Evolutionary conservation across 108 stramenopile species (phyloP).

Genomic region (Cyclotella baltica): DNA sequence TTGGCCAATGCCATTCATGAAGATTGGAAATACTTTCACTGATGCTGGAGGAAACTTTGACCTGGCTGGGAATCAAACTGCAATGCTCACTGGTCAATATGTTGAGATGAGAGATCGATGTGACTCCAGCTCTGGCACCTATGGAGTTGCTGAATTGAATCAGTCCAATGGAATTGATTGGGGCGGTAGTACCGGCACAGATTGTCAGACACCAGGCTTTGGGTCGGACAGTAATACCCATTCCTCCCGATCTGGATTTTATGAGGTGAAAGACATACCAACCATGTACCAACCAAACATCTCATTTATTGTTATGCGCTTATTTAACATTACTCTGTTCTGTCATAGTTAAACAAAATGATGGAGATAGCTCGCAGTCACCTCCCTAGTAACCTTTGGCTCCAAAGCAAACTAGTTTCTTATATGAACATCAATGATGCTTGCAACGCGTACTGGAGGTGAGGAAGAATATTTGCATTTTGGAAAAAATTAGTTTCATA

Average conservation of each 20-base stretch:
- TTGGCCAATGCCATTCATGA: constrained; percentile 46
- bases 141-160: not conserved
- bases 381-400: constrained; percentile 28
- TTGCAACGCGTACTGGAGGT: constrained; percentile 46
- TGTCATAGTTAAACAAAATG: constrained; percentile 15
- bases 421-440: constrained; percentile 30
- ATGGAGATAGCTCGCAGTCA: constrained; percentile 22
- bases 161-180: constrained; percentile 16
- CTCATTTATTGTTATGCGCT: not conserved
- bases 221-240: constrained; percentile 10
- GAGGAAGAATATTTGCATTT: too few relatives aligned
- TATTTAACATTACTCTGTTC: not conserved
- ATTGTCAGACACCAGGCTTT: constrained; percentile 12
- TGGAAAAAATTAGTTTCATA: too few relatives aligned
- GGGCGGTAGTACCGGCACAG: constrained; percentile 4
- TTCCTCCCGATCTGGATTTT: constrained; percentile 23
- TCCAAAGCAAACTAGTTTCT: constrained; percentile 14
- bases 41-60: constrained; percentile 19
- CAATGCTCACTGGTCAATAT: constrained; percentile 11
- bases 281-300: not conserved
- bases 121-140: not conserved
- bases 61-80: constrained; percentile 1
- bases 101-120: constrained; percentile 25
- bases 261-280: constrained; percentile 13
- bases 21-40: constrained; percentile 6